These are phyloP conservation scores for Ceratorhiza oryzae-sativae DNA, from an alignment of 1,284 basidiomycete genomes.

Conservation along the genomic window DNA sequence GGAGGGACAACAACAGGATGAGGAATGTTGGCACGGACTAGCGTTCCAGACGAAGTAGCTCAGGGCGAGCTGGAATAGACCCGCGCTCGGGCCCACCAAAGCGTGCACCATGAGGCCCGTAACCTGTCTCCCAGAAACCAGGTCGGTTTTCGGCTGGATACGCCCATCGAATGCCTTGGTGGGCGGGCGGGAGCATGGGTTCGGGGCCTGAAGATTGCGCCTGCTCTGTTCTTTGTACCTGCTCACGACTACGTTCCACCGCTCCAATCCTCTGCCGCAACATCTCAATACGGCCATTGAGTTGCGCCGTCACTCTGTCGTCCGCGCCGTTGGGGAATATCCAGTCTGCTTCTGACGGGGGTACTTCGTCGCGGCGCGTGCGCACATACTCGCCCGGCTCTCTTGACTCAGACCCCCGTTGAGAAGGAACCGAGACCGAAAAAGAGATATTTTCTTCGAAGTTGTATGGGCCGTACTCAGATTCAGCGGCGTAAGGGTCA, in stretches of 20 bases:
- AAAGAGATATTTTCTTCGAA: slow-evolving; percentile 10
- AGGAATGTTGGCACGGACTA: slow-evolving; percentile 21
- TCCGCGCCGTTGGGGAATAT: slow-evolving; percentile 11
- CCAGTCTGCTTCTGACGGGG: slow-evolving; percentile 5
- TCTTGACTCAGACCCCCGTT: background rate
- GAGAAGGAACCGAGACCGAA: slow-evolving; percentile 4
- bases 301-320: slow-evolving; percentile 31
- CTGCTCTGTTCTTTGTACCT: slow-evolving; percentile 9
- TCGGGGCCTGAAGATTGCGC: slow-evolving; percentile 1
- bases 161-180: slow-evolving; percentile 32
- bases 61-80: background rate
- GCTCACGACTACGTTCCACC: slow-evolving; percentile 27
- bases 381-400: background rate
- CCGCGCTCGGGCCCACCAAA: slow-evolving; percentile 2
- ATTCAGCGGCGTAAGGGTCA: slow-evolving; percentile 27
- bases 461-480: slow-evolving; percentile 29
- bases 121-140: slow-evolving; percentile 37
- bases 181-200: slow-evolving; percentile 1
- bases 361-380: background rate
- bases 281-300: slow-evolving; percentile 37
- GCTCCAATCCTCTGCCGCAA: slow-evolving; percentile 24
- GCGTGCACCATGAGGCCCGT: slow-evolving; percentile 1
- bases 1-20: slow-evolving; percentile 19
- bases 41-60: background rate
- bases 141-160: slow-evolving; percentile 34